Evolutionary conservation across 2,329 filamentous ascomycete species (phyloP).

Genomic region (Ustulina deusta): DNA sequence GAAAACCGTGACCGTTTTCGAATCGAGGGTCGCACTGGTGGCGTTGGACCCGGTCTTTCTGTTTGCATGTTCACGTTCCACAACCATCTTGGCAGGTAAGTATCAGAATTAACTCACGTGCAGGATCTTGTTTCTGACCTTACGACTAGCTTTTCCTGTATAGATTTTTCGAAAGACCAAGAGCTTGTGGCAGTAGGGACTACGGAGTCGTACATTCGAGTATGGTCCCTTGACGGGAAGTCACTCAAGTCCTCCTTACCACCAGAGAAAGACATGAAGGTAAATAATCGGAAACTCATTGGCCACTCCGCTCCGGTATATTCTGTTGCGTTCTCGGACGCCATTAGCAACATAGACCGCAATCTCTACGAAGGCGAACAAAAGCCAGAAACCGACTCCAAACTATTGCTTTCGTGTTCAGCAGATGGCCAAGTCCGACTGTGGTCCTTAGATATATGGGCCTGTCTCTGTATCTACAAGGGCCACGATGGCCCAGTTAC

Average conservation of each 20-base stretch:
- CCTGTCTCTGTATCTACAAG: slow-evolving; percentile 93
- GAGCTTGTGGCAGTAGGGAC: slow-evolving; percentile 89
- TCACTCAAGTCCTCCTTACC: slow-evolving; percentile 76
- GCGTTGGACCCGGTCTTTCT: slow-evolving; percentile 84
- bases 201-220: slow-evolving; percentile 92
- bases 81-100: slow-evolving; percentile 90
- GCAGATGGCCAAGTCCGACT: slow-evolving; percentile 89
- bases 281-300: slow-evolving; percentile 77
- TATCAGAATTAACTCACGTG: slow-evolving; percentile 23
- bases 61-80: slow-evolving; percentile 99
- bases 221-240: slow-evolving; percentile 91
- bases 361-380: slow-evolving; percentile 64
- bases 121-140: slow-evolving; percentile 21
- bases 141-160: slow-evolving; percentile 78
- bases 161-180: slow-evolving; percentile 95
- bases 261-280: slow-evolving; percentile 69
- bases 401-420: slow-evolving; percentile 87
- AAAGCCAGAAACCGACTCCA: slow-evolving; percentile 67
- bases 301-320: slow-evolving; percentile 93
- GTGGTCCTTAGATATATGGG: slow-evolving; percentile 93
- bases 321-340: slow-evolving; percentile 84
- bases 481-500: slow-evolving; percentile 91
- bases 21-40: slow-evolving; percentile 86
- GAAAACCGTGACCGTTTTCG: slow-evolving; percentile 93
- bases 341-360: slow-evolving; percentile 67